Evolutionary conservation across 345 rosid genomes (phyloP), one percentile per base, ranked within the genome.

Genomic region (Populus ilicifolia): DNA sequence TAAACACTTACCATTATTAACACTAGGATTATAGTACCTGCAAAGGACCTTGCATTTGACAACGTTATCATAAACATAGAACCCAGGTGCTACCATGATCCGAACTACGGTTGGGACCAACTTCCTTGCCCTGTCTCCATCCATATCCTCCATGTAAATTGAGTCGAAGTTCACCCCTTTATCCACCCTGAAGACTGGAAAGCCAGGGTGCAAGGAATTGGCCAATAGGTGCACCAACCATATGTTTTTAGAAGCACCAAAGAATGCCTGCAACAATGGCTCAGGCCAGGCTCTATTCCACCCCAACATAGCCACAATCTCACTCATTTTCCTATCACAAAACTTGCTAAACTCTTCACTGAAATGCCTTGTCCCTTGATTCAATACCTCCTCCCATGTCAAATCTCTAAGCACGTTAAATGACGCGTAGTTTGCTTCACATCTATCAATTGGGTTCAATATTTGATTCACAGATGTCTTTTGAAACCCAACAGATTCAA

Each of bases 211-310:
- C 69, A 92, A 90, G 43, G 99, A 96, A 75, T 92, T 93, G 50
- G 99, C 98, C 83, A 96, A 84, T 11, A 92, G 86, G 83, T 96
- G 99, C 54, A 92, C 93, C 80, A 91, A 83, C 97, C 97, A 96
- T 56, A 92, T 91, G 69, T 87, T 88, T 82, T 92, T 96, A 1
- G 99, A 91, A 8, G 98, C 98, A 62, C 82, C 81, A 76, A 96
- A 96, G 77, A 96, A 96, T 2, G 98, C 94, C 83, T 92, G 88
- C 82, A 87, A 71, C 64, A 96, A 69, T 30, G 94, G 90, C 83
- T 96, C 97, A 33, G 97, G 88, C 99, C 99, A 96, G 23, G 97
- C 94, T 73, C 88, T 77, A 78, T 85, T 90, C 94, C 97, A 93
- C 4, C 89, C 89, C 83, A 96, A 81, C 97, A 89, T 87, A 13